phyloP scores from a whole-genome alignment of 2,329 filamentous ascomycete genomes.

The Pseudogymnoascus sp. region DNA sequence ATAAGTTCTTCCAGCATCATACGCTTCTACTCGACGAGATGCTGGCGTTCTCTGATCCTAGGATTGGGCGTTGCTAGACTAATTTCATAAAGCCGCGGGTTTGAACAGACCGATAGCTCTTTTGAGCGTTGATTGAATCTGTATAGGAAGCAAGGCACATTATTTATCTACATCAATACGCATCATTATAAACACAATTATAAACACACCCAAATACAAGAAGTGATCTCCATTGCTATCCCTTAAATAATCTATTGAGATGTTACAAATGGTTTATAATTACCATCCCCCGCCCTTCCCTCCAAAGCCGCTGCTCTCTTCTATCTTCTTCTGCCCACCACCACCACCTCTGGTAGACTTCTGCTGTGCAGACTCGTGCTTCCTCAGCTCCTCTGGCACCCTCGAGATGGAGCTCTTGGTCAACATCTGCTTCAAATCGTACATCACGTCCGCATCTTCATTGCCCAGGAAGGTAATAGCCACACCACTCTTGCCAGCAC shows the following conservation, averaged over 20 bases:
- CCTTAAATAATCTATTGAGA: slow-evolving; percentile 3
- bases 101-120: slow-evolving; percentile 11
- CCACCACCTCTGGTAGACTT: slow-evolving; percentile 50
- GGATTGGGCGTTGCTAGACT: slow-evolving; percentile 12
- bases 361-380: slow-evolving; percentile 87
- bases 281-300: slow-evolving; percentile 32
- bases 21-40: slow-evolving; percentile 8
- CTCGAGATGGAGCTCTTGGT: slow-evolving; percentile 81
- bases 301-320: slow-evolving; percentile 31
- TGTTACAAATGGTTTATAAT: neutral
- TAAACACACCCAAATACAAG: neutral
- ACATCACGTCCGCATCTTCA: slow-evolving; percentile 85
- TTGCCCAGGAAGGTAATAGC: slow-evolving; percentile 91
- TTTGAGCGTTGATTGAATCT: slow-evolving; percentile 10
- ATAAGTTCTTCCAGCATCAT: slow-evolving; percentile 10
- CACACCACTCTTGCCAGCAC: slow-evolving; percentile 93
- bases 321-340: slow-evolving; percentile 40
- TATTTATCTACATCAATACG: slow-evolving; percentile 3
- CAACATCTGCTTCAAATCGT: slow-evolving; percentile 93
- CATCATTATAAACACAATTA: neutral
- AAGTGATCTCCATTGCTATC: neutral
- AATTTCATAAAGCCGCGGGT: slow-evolving; percentile 12
- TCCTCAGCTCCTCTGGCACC: slow-evolving; percentile 82
- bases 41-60: slow-evolving; percentile 9
- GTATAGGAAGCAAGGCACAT: slow-evolving; percentile 12